phyloP scores from a whole-genome alignment of 352 stramenopile species.

The Pythium dissotocum region DNA sequence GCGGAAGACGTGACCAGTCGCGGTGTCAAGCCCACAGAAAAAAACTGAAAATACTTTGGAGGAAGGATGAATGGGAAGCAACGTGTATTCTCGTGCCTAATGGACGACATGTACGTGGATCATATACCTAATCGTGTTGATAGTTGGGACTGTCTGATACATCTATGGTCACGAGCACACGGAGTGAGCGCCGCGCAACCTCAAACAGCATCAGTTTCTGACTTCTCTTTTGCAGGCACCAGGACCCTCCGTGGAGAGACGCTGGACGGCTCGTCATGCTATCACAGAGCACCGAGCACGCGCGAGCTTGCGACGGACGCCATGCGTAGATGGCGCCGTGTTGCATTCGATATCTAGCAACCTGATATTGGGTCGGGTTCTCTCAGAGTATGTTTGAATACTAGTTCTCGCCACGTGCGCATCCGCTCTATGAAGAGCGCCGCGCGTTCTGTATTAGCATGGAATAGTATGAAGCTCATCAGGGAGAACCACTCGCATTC shows the following conservation, averaged over 20 bases:
- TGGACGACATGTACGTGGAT: too few relatives aligned
- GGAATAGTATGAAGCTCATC: constrained; percentile 50
- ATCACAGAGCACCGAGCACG: constrained; percentile 44
- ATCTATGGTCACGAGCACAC: constrained; percentile 81
- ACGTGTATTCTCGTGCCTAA: too few relatives aligned
- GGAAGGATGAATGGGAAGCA: neutral
- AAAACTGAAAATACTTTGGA: constrained; percentile 5
- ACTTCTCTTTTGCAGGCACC: constrained; percentile 42
- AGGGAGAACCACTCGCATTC: constrained; percentile 21
- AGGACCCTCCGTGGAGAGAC: constrained; percentile 44
- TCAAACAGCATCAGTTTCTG: constrained; percentile 65
- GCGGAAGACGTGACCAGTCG: neutral
- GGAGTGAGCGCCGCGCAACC: constrained; percentile 54
- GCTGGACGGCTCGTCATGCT: constrained; percentile 39
- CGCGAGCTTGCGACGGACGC: constrained; percentile 57
- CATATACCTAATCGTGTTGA: neutral
- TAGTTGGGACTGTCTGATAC: constrained; percentile 42
- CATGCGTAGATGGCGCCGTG: too few relatives aligned
- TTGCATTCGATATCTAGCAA: neutral
- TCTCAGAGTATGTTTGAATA: constrained; percentile 83
- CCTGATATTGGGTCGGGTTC: constrained; percentile 12
- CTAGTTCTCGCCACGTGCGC: constrained; percentile 55
- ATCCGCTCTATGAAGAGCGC: constrained; percentile 18
- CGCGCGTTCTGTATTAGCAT: constrained; percentile 80
- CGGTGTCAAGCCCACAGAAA: neutral